A percentile compares a stretch with the other conserved stretches of the same genome.
Conservation (phyloP, 176 grass and related monocot species). For the Oryza meyeriana region DNA sequence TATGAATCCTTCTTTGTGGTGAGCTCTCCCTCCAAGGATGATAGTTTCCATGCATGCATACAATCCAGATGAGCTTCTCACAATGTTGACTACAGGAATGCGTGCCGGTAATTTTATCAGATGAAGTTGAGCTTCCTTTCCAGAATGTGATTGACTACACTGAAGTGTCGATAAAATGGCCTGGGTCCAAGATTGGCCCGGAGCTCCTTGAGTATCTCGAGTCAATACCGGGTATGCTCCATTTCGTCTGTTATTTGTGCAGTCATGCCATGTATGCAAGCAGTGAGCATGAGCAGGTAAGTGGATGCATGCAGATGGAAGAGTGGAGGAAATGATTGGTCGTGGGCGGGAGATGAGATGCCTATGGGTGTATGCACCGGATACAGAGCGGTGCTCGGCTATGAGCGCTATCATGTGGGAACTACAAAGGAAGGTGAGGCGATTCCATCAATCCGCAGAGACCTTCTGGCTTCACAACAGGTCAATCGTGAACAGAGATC, state of each 20-base stretch:
- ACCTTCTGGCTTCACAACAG: conserved; percentile 95
- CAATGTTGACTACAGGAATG: conserved; percentile 75
- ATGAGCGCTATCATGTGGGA: conserved; percentile 86
- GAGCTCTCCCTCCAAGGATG: conserved; percentile 29
- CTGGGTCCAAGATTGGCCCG: conserved; percentile 63
- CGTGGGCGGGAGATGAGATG: conserved; percentile 65
- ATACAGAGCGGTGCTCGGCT: conserved; percentile 68
- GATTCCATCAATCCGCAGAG: conserved; percentile 74
- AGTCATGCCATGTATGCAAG: neutral
- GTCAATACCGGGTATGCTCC: conserved; percentile 59
- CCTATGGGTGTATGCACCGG: conserved; percentile 73
- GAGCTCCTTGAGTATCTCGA: conserved; percentile 80
- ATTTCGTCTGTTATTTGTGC: neutral
- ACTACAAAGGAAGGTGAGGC: conserved; percentile 73
- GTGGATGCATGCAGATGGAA: conserved; percentile 50
- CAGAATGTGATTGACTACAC: conserved; percentile 85
- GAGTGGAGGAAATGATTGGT: conserved; percentile 66
- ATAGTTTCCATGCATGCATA: neutral
- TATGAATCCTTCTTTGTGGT: conserved; percentile 94
- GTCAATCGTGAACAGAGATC: conserved; percentile 73
- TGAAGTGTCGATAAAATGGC: conserved; percentile 89
- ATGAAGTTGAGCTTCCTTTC: conserved; percentile 89
- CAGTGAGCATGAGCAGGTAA: neutral
- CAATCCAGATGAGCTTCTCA: conserved; percentile 8
- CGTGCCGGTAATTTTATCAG: conserved; percentile 91